These are phyloP conservation scores for Schizophyllum commune DNA, from an alignment of 1,284 basidiomycete genomes.

Conservation along the genomic window DNA sequence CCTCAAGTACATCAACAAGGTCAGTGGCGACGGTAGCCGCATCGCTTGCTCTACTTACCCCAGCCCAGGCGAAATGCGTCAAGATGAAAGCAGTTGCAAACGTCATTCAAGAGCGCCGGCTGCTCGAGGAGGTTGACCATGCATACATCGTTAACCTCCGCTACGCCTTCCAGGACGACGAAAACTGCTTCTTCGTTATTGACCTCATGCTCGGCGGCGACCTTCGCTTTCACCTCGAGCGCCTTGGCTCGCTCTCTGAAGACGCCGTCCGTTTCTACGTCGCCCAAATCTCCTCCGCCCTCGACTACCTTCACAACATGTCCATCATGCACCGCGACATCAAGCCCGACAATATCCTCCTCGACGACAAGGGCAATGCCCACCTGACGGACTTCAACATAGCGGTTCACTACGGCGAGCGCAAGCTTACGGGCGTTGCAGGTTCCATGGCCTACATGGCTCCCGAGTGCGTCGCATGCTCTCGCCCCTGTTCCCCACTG, in stretches of 20 bases:
- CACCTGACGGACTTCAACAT: slow-evolving; percentile 99
- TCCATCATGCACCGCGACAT: slow-evolving; percentile 94
- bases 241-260: slow-evolving; percentile 78
- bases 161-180: slow-evolving; percentile 98
- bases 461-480: slow-evolving; percentile 51
- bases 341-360: slow-evolving; percentile 96
- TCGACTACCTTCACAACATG: slow-evolving; percentile 89
- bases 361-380: slow-evolving; percentile 93
- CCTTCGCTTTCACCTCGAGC: slow-evolving; percentile 91
- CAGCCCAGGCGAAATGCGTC: slow-evolving; percentile 62
- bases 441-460: slow-evolving; percentile 99
- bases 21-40: slow-evolving; percentile 97
- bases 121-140: slow-evolving; percentile 95
- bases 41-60: neutral
- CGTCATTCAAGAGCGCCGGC: slow-evolving; percentile 80
- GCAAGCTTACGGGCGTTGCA: slow-evolving; percentile 89
- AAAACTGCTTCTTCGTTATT: slow-evolving; percentile 98
- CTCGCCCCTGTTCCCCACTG: neutral
- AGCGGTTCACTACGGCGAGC: slow-evolving; percentile 86
- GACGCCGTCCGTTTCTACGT: slow-evolving; percentile 86
- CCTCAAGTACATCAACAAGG: slow-evolving; percentile 98
- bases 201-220: slow-evolving; percentile 98
- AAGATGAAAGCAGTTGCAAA: slow-evolving; percentile 98
- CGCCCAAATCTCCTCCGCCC: slow-evolving; percentile 82
- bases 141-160: slow-evolving; percentile 95